Evolutionary conservation across 1,284 basidiomycete genomes (phyloP).

Genomic region (Fistulinella cinereoalba): DNA sequence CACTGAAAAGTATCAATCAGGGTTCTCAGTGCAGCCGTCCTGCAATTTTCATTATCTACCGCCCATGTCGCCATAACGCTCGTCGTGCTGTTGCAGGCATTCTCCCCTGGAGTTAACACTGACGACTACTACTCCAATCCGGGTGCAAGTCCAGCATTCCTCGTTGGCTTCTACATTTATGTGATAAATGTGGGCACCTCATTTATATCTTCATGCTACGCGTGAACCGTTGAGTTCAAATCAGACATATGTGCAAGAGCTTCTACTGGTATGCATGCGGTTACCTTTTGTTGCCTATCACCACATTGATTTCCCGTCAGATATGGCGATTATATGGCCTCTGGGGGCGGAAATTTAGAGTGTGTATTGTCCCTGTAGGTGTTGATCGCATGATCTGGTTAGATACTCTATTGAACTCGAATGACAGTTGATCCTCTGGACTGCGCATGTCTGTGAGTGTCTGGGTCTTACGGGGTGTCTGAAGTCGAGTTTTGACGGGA

Average conservation of each 20-base stretch:
- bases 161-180: slow-evolving; percentile 20
- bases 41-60: slow-evolving; percentile 19
- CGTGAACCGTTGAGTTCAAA: background rate
- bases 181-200: slow-evolving; percentile 15
- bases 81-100: slow-evolving; percentile 16
- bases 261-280: slow-evolving; percentile 15
- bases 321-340: slow-evolving; percentile 25
- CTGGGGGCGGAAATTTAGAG: slow-evolving; percentile 8
- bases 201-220: background rate
- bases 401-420: background rate
- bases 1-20: background rate
- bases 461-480: background rate
- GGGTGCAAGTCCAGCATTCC: slow-evolving; percentile 3
- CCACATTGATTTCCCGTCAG: slow-evolving; percentile 5
- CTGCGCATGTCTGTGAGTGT: slow-evolving; percentile 18
- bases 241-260: slow-evolving; percentile 20
- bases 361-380: slow-evolving; percentile 15
- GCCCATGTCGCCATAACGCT: slow-evolving; percentile 16
- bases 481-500: background rate
- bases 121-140: slow-evolving; percentile 13
- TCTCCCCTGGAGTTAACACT: slow-evolving; percentile 5
- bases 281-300: background rate
- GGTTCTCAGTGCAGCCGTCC: slow-evolving; percentile 11
- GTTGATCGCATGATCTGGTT: background rate
- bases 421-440: slow-evolving; percentile 15